phyloP scores from a whole-genome alignment of 345 rosid species.

The Heritiera littoralis region DNA sequence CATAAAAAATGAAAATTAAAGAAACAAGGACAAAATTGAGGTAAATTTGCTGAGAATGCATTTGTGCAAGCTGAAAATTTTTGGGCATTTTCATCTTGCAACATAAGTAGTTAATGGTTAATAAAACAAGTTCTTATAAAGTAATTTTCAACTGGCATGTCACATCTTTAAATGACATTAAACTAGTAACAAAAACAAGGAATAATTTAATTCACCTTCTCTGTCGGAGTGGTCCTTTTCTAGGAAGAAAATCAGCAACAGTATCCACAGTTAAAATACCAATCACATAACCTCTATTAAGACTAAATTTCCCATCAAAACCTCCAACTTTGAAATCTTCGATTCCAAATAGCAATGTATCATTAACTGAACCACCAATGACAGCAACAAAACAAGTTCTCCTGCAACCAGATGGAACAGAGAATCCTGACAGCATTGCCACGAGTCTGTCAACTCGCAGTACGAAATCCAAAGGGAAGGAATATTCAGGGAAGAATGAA shows the following conservation, averaged over 20 bases:
- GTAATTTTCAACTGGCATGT: neutral
- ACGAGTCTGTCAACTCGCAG: conserved; percentile 74
- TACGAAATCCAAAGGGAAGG: conserved; percentile 82
- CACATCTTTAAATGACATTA: neutral
- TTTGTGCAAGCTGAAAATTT: neutral
- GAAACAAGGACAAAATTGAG: neutral
- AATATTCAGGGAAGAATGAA: conserved; percentile 80
- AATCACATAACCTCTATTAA: conserved; percentile 72
- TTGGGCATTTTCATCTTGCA: neutral
- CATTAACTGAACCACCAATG: conserved; percentile 55
- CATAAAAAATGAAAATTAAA: neutral
- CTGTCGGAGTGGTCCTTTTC: conserved; percentile 75
- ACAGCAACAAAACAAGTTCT: conserved; percentile 87
- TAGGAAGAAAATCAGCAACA: conserved; percentile 75
- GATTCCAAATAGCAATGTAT: conserved; percentile 54
- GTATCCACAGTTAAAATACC: conserved; percentile 94
- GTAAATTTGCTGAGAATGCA: neutral
- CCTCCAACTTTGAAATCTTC: conserved; percentile 74
- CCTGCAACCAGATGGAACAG: conserved; percentile 66
- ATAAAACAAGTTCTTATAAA: neutral
- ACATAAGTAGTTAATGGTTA: neutral
- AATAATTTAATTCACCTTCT: conserved; percentile 54
- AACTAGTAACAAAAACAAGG: neutral
- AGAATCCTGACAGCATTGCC: conserved; percentile 74
- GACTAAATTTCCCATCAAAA: conserved; percentile 60